A percentile compares a stretch with the other conserved stretches of the same genome.
These are phyloP conservation scores for Trypanosoma boissoni DNA, from an alignment of 208 protist species.

Conservation along the genomic window DNA sequence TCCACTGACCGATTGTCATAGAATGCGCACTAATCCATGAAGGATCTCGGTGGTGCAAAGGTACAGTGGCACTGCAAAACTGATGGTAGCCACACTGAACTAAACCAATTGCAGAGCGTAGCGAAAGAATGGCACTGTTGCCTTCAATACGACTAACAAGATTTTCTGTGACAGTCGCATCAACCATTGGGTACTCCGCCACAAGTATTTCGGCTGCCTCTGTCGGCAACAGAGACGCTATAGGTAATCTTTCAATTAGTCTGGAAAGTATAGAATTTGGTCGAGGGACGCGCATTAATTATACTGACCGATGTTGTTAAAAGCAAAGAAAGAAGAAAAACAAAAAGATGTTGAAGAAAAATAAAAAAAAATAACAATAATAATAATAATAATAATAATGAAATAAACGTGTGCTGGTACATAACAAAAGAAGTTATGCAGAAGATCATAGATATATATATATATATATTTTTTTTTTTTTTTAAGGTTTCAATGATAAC, in stretches of 20 bases:
- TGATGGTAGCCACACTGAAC: conserved; percentile 12
- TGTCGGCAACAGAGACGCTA: conserved; percentile 27
- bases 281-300: neutral
- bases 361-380: conserved; percentile 19
- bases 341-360: no score
- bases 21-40: neutral
- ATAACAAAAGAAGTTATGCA: conserved; percentile 14
- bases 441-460: no score
- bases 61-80: neutral
- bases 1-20: conserved; percentile 15
- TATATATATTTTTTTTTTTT: conserved; percentile 9
- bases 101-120: neutral
- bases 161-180: conserved; percentile 15
- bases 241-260: conserved; percentile 29
- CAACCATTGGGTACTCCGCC: conserved; percentile 17
- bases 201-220: conserved; percentile 26
- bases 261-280: conserved; percentile 6
- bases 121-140: conserved; percentile 19
- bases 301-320: no score
- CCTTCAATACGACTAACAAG: conserved; percentile 24
- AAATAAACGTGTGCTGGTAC: neutral
- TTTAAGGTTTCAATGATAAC: conserved; percentile 2
- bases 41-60: neutral
- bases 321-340: no score
- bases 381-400: conserved; percentile 10